A percentile compares a stretch with the other conserved stretches of the same genome.
Evolutionary conservation across 345 rosid species (phyloP).

Genomic region (Euphorbia lathyris): DNA sequence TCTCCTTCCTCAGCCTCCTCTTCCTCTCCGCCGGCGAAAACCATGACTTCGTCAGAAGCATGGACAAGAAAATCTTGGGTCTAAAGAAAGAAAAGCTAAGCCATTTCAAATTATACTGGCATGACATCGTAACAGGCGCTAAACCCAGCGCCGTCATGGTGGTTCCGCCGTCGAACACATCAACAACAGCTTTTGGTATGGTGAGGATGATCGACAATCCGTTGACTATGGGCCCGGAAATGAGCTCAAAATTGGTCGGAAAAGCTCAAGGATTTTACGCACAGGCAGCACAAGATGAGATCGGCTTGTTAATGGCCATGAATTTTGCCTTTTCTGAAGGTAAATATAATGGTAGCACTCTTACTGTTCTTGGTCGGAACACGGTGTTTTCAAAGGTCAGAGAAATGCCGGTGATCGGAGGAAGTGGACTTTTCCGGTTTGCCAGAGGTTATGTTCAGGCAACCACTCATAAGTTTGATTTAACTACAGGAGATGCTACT

Average conservation of each 20-base stretch:
- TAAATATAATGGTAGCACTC: slow-evolving; percentile 23
- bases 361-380: slow-evolving; percentile 47
- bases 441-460: slow-evolving; percentile 58
- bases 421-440: slow-evolving; percentile 57
- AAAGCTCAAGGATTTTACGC: slow-evolving; percentile 20
- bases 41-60: slow-evolving; percentile 30
- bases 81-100: slow-evolving; percentile 41
- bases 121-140: slow-evolving; percentile 42
- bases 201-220: slow-evolving; percentile 15
- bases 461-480: slow-evolving; percentile 31
- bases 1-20: neutral
- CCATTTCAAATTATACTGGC: slow-evolving; percentile 52
- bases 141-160: slow-evolving; percentile 36
- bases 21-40: slow-evolving; percentile 11
- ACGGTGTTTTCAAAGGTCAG: slow-evolving; percentile 32
- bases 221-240: slow-evolving; percentile 5
- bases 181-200: slow-evolving; percentile 40
- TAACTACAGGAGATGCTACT: slow-evolving; percentile 36
- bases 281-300: slow-evolving; percentile 4
- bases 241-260: slow-evolving; percentile 12
- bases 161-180: slow-evolving; percentile 26
- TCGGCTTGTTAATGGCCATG: slow-evolving; percentile 14
- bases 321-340: slow-evolving; percentile 17
- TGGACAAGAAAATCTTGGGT: slow-evolving; percentile 20
- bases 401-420: slow-evolving; percentile 66